These are phyloP conservation scores for Penicillium brevicompactum DNA, from an alignment of 2,329 filamentous ascomycete genomes.

Conservation along the genomic window DNA sequence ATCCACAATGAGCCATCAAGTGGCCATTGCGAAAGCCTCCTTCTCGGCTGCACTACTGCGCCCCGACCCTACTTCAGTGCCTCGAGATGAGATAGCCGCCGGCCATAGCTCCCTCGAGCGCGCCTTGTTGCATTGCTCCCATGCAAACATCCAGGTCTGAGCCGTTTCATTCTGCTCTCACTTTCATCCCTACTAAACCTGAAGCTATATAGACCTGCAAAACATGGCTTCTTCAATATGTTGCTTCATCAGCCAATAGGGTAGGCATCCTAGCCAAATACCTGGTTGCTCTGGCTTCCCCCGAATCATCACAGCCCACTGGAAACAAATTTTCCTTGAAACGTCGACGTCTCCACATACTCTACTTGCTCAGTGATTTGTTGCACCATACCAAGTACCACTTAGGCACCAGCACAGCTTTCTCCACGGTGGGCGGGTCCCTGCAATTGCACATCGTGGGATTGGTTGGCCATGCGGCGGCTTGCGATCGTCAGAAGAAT, in stretches of 20 bases:
- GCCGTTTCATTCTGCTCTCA: slow-evolving; percentile 31
- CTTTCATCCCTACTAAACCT: slow-evolving; percentile 40
- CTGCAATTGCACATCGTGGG: slow-evolving; percentile 63
- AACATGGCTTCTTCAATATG: slow-evolving; percentile 76
- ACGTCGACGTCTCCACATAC: slow-evolving; percentile 71
- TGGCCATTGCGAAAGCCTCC: slow-evolving; percentile 79
- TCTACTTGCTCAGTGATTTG: slow-evolving; percentile 78
- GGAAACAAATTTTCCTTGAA: slow-evolving; percentile 56
- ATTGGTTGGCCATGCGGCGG: slow-evolving; percentile 62
- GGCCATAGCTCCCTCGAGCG: slow-evolving; percentile 69
- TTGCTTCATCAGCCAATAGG: slow-evolving; percentile 68
- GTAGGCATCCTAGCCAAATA: slow-evolving; percentile 73
- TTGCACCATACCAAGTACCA: slow-evolving; percentile 68
- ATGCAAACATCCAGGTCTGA: slow-evolving; percentile 87
- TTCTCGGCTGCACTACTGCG: slow-evolving; percentile 73
- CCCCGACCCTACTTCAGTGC: slow-evolving; percentile 69
- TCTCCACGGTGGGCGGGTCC: slow-evolving; percentile 55
- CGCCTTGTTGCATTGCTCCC: slow-evolving; percentile 71
- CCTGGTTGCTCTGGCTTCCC: slow-evolving; percentile 67
- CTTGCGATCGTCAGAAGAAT: slow-evolving; percentile 56
- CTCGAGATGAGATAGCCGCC: slow-evolving; percentile 68
- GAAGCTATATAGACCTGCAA: slow-evolving; percentile 71
- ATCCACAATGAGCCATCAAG: slow-evolving; percentile 66
- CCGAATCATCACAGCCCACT: slow-evolving; percentile 35
- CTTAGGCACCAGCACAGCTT: slow-evolving; percentile 46